Evolutionary conservation across 768 basidiomycete species (phyloP), one percentile per base, ranked within the genome.

Genomic region (Boletus rubroflammeus): DNA sequence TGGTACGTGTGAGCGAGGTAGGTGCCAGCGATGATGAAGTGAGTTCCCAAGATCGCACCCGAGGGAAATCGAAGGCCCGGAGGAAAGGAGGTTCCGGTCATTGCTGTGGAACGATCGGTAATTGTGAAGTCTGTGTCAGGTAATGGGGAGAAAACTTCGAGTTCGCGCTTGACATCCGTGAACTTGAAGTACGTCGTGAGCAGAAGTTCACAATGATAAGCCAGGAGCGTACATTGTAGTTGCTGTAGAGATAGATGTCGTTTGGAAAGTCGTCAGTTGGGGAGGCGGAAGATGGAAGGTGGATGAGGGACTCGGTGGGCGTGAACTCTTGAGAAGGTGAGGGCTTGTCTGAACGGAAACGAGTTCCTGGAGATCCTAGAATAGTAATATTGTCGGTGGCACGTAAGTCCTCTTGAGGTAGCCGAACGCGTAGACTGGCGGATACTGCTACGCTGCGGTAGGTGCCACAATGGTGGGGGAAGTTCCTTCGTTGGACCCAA

Each of bases 1-100:
- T 96, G 94, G 62, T 90, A 91, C 39, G 88, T 87, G 65, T 94
- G 90, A 1, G 95, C 93, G 54, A 99, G 86, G 67, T 97, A 97
- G 19, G 93, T 96, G 29, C 96, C 96, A 9, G 93, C 93, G 49
- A 98, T 86, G 70, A 99, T 88, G 67, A 99, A 82, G 69, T 93
- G 85, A 31, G 84, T 85, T 29, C 95, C 97, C 7, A 97, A 75
- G 56, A 98, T 85, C 31, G 93, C 92, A 19, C 95, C 96, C 0
- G 93, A 90, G 6, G 96, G 96, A 75, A 99, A 99, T 9, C 96
- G 88, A 41, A 98, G 82, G 13, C 96, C 96, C 0, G 97, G 96
- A 21, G 96, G 96, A 61, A 93, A 88, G 1, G 87, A 81, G 13
- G 82, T 75, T 19, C 90, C 91, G 17, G 78, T 77, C 93, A 98